Evolutionary conservation across 169 alveolate genomes (phyloP), one percentile per base, ranked within the genome.

Genomic region (Plasmodium gonderi): DNA sequence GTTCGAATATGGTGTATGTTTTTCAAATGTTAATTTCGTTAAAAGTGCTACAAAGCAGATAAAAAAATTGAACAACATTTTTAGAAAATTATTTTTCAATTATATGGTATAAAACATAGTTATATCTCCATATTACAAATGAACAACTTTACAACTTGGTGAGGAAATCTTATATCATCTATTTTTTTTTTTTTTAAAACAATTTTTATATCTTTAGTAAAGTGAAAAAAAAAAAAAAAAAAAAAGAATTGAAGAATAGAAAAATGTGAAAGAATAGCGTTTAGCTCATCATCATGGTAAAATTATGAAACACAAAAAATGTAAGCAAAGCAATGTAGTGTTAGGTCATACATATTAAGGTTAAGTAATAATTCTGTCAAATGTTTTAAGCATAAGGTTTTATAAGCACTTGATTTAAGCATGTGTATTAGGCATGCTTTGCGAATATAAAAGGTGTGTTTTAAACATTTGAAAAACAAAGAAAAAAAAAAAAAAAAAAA

Each of bases 11-110:
- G 87, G 87, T 49, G 49, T 42, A 87, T 87, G 31, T 44, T 38
- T 54, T 87, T 26, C 51, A 40, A 29, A 60, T 68, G 89, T 51
- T 51, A 87, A 68, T 64, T 87, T 87, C 20, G 81, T 3, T 40
- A 87, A 54, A 75, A 76, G 29, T 74, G 79, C 68, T 74, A 74
- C 64, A 87, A 75, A 49, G 79, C 68, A 87, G 4, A 87, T 29
- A 9, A 87, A 87, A 51, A 76, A 36, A 74, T 17, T 23, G 44
- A 87, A 82, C 82, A 42, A 87, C 85, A 87, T 75, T 87, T 85
- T 87, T n/a, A 29, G 17, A 33, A 42, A 20, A 17, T 20, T 80
- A 49, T 80, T 42, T 60, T 80, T 60, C 68, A 40, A 9, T 64
- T 31, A 79, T 40, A 60, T 26, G 44, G 17, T 12, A 14, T 40